These are phyloP conservation scores for Eragrostis curvula DNA, from an alignment of 176 grass and related monocot species.

Conservation along the genomic window DNA sequence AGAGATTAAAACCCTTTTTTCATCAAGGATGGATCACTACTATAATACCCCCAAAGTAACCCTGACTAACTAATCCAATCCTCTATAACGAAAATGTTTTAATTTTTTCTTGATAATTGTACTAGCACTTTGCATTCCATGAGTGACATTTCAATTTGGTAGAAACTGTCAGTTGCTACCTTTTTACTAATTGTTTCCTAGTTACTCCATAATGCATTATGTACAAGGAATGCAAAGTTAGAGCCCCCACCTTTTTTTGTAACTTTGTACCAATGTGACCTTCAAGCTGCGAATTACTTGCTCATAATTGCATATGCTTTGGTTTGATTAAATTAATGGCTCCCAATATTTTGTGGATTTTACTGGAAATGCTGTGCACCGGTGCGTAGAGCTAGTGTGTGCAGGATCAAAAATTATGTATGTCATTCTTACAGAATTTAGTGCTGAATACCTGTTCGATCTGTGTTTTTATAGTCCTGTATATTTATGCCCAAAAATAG, in stretches of 20 bases:
- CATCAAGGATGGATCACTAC: not conserved
- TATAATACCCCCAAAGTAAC: not conserved
- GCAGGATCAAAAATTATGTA: not conserved
- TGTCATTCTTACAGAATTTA: not conserved
- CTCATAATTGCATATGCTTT: no score
- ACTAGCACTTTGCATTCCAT: not conserved
- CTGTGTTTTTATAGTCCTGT: not conserved
- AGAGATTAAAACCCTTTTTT: not conserved
- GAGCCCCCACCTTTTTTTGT: no score
- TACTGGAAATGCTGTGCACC: conserved; percentile 2
- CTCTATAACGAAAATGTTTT: not conserved
- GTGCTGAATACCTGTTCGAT: not conserved
- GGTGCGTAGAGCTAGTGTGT: not conserved
- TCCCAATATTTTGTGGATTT: not conserved
- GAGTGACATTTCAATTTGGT: not conserved
- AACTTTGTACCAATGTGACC: no score
- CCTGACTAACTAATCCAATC: not conserved
- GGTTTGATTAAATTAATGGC: conserved; percentile 18
- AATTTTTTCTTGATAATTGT: not conserved
- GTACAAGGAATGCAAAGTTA: not conserved
- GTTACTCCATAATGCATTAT: conserved; percentile 1
- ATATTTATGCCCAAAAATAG: not conserved
- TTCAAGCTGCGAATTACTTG: no score
- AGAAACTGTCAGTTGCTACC: not conserved
- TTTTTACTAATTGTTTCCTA: not conserved